phyloP scores from a whole-genome alignment of 768 basidiomycete species.

The Phlebiopsis flavidoalba region DNA sequence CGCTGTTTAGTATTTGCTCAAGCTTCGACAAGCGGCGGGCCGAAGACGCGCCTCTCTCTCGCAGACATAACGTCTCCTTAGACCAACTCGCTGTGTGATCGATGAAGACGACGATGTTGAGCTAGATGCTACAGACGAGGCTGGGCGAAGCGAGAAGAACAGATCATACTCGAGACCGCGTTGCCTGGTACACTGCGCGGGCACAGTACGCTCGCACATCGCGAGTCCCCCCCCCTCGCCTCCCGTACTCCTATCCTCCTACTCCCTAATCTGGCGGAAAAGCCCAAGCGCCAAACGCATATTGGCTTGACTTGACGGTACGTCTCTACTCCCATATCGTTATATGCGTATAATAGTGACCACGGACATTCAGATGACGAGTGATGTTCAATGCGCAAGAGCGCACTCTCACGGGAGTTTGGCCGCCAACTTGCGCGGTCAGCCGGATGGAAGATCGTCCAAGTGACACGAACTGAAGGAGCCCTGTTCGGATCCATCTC shows the following conservation, averaged over 20 bases:
- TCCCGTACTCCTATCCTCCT: too few relatives aligned
- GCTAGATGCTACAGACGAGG: neutral
- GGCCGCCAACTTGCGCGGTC: constrained; percentile 46
- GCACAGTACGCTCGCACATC: constrained; percentile 49
- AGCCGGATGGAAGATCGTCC: constrained; percentile 65
- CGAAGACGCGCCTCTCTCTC: constrained; percentile 58
- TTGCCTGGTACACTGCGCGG: constrained; percentile 38
- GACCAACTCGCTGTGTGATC: constrained; percentile 64
- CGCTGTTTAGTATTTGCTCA: constrained; percentile 41
- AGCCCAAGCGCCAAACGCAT: constrained; percentile 62
- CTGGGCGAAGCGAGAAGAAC: neutral
- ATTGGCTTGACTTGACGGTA: constrained; percentile 69
- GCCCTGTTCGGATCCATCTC: constrained; percentile 69
- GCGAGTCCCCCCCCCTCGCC: constrained; percentile 55
- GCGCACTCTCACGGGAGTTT: constrained; percentile 63
- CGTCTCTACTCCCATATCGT: neutral
- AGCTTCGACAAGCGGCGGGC: constrained; percentile 36
- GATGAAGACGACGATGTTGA: constrained; percentile 32
- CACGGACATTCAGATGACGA: constrained; percentile 49
- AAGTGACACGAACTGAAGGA: constrained; percentile 54
- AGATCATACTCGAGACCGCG: constrained; percentile 30
- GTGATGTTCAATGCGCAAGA: constrained; percentile 65
- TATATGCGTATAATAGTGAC: neutral
- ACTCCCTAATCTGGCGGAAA: constrained; percentile 71
- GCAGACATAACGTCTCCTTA: constrained; percentile 72